Base-by-base conservation (phyloP, 257 asterid species). In the Plectranthus barbatus region DNA sequence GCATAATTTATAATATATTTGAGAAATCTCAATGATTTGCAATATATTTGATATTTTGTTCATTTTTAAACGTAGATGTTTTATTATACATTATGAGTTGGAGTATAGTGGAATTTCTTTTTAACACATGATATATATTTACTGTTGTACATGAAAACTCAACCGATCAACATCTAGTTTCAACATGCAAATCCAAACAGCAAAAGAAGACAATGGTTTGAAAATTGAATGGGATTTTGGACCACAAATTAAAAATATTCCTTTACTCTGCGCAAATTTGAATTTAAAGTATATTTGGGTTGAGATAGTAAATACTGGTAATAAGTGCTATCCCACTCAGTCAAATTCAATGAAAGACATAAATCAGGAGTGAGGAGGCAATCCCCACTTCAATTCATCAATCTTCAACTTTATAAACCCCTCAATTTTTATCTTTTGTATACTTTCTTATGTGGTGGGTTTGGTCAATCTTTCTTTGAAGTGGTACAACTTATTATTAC, bases 171-270 rank as follows among this genome's bases (percentile, higher is more conserved):
- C n/a, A n/a, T n/a, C n/a, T n/a, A n/a, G n/a, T n/a, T n/a, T n/a
- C n/a, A n/a, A n/a, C n/a, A n/a, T n/a, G n/a, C n/a, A 69, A 62
- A 68, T 72, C 82, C 79, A 81, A 81, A 84, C 76, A 80, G 77
- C 77, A 68, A 76, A 65, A 45, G 49, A 54, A 51, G 9, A 31
- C 19, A 34, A 33, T 55, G 71, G 76, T 46, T 74, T 63, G 23
- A n/a, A 62, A 48, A 3, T 62, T 62, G 68, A 76, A 65, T 77
- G 74, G 41, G 64, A 57, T 68, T 5, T 55, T 36, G 56, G 51
- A 75, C 51, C 60, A 62, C 41, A 34, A 41, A 71, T 50, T 72
- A 31, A 33, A 55, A 21, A 58, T 54, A 42, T 9, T 50, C 31
- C 45, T 55, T 33, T 56, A 20, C 48, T 9, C 47, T n/a, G 19